Evolutionary conservation across 225 moss, liverwort and hornwort genomes (phyloP).

Genomic region (Sphagnum contortum): DNA sequence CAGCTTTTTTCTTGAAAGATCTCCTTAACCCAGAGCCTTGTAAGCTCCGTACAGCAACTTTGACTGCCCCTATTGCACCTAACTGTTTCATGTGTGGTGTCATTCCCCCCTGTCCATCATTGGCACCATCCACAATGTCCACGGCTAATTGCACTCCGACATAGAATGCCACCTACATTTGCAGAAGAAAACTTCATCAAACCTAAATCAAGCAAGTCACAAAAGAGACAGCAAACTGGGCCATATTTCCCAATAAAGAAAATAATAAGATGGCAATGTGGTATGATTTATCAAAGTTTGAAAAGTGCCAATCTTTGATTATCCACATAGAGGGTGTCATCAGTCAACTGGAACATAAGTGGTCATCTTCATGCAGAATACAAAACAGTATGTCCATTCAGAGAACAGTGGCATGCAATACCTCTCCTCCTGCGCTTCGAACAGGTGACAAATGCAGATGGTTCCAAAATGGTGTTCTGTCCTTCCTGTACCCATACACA

Average conservation of each 20-base stretch:
- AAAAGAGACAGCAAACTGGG: no score
- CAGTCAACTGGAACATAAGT: no score
- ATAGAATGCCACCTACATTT: conserved; percentile 58
- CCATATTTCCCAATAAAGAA: no score
- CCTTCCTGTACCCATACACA: conserved; percentile 37
- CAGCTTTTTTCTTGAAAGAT: not conserved
- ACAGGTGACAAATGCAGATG: conserved; percentile 66
- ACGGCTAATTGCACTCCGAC: conserved; percentile 76
- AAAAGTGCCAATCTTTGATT: no score
- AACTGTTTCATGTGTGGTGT: conserved; percentile 46
- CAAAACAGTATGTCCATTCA: no score
- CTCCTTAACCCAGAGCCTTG: conserved; percentile 62
- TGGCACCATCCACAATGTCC: conserved; percentile 21
- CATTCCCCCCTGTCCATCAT: conserved; percentile 17
- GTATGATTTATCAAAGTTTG: no score
- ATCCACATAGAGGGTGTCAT: no score
- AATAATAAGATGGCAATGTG: no score
- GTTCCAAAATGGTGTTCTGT: conserved; percentile 68
- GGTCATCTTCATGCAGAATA: no score
- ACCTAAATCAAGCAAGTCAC: no score
- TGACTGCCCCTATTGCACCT: conserved; percentile 59
- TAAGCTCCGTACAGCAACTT: conserved; percentile 75
- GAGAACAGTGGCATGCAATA: not conserved
- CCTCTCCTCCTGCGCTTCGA: conserved; percentile 53
- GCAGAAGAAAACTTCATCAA: no score